Percentiles rank a stretch among this genome's conserved stretches.
phyloP scores from a whole-genome alignment of 2,329 filamentous ascomycete species.

The Coccinonectria pachysandricola region DNA sequence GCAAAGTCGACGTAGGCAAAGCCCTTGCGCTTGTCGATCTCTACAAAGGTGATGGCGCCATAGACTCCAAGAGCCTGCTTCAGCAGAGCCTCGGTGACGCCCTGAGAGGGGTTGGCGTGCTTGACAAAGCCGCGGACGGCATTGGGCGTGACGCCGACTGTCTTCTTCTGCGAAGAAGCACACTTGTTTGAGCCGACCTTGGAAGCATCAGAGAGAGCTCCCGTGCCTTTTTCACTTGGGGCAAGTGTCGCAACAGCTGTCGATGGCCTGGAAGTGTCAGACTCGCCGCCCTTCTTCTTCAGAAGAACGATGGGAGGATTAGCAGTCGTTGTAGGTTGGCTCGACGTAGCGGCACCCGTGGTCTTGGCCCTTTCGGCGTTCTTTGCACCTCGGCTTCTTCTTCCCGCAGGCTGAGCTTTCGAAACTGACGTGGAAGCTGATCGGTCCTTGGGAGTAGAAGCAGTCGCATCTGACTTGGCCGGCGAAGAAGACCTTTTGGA shows the following conservation, averaged over 20 bases:
- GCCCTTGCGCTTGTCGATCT: conserved; percentile 90
- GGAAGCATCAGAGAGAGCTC: conserved; percentile 9
- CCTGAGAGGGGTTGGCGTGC: conserved; percentile 80
- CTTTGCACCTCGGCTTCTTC: conserved; percentile 27
- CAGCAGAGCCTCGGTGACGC: conserved; percentile 74
- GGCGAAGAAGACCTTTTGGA: conserved; percentile 14
- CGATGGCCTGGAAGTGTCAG: conserved; percentile 11
- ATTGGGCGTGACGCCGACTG: conserved; percentile 24
- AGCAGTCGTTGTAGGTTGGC: conserved; percentile 11
- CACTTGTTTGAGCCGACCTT: conserved; percentile 16
- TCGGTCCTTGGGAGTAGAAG: conserved; percentile 13
- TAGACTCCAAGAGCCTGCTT: conserved; percentile 64
- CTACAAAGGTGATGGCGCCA: conserved; percentile 66
- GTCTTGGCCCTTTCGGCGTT: conserved; percentile 30
- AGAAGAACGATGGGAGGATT: conserved; percentile 31
- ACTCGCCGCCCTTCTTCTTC: conserved; percentile 26
- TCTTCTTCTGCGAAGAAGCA: conserved; percentile 24
- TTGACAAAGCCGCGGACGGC: conserved; percentile 66
- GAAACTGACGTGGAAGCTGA: conserved; percentile 11
- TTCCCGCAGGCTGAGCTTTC: conserved; percentile 19
- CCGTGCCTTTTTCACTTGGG: conserved; percentile 15
- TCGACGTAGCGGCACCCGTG: conserved; percentile 14
- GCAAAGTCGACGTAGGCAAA: conserved; percentile 90
- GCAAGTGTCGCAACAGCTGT: conserved; percentile 18
- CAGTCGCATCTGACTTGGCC: conserved; percentile 8